A percentile compares a stretch with the other conserved stretches of the same genome.
Conservation (phyloP, 2,329 filamentous ascomycete genomes). For the Ophiobolus disseminans region DNA sequence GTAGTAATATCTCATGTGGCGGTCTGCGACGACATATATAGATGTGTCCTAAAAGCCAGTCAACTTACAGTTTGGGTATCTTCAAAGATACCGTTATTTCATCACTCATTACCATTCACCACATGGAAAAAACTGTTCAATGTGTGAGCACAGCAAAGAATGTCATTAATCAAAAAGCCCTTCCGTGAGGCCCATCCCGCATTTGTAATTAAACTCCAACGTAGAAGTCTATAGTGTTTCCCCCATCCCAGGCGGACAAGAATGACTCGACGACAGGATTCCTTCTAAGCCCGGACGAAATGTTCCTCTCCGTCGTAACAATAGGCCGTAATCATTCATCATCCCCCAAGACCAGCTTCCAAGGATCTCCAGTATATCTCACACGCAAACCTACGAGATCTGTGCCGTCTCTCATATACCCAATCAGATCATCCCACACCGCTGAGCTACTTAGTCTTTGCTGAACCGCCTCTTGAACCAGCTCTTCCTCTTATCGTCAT, state of each 20-base stretch:
- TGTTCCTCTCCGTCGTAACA: constrained; percentile 16
- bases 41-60: no score
- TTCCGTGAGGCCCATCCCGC: no score
- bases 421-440: neutral
- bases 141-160: no score
- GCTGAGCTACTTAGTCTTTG: constrained; percentile 57
- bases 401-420: neutral
- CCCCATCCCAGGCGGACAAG: constrained; percentile 8
- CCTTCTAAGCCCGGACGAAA: constrained; percentile 1
- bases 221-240: constrained; percentile 17
- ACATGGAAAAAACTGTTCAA: no score
- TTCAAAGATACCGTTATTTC: neutral
- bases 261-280: constrained; percentile 12
- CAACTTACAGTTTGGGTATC: no score
- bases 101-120: constrained; percentile 39
- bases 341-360: constrained; percentile 6
- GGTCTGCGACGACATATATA: no score
- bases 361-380: constrained; percentile 4
- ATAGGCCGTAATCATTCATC: constrained; percentile 4
- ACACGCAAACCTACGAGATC: constrained; percentile 6
- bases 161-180: no score
- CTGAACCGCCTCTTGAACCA: constrained; percentile 88
- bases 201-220: no score
- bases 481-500: constrained; percentile 75
- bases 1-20: no score